Base-by-base conservation (phyloP, 2,329 filamentous ascomycete species). In the Paraphaeosphaeria minitans region DNA sequence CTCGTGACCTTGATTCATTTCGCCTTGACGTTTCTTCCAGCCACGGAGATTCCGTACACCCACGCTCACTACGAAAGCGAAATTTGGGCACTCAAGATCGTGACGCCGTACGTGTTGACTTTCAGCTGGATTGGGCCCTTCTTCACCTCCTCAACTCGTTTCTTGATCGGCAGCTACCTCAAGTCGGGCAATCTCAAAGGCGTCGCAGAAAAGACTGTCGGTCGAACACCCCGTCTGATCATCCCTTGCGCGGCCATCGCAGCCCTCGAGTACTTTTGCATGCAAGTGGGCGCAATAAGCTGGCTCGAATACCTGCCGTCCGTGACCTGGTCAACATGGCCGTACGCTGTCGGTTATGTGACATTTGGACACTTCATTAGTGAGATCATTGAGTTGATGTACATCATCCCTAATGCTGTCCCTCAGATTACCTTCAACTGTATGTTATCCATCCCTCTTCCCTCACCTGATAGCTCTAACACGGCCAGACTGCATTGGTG, bases 51-150 rank as follows among this genome's bases (percentile, higher is more conserved):
- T 43, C 64, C 70, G 1, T 69, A 62, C n/a, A 69, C 60, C 12
- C 66, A 59, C 45, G 49, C 64, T 42, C 78, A 80, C 56, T 79
- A 79, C 57, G 49, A 65, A 6, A 74, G 70, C n/a, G 78, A 80
- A 56, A 59, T 61, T 22, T 74, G 73, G 69, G 66, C 75, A 2
- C 68, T 73, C 19, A 78, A 75, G 60, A 75, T 76, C 7, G 64
- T 79, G n/a, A 75, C 73, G 1, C 71, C 77, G 3, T 79, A 75
- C 56, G 61, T 80, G 8, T 69, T 80, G 35, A 78, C 79, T 29
- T 74, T 73, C 22, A 68, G 79, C n/a, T 80, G 77, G 74, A 76
- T 81, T n/a, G 58, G 78, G 7, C 75, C 76, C 10, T 81, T 81
- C 69, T 76, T 81, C 61, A 76, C 78, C 24, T 80, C 76, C 5